These are phyloP conservation scores for Hyphodiscus hymeniophilus DNA, from an alignment of 495 filamentous ascomycete species.

Conservation along the genomic window DNA sequence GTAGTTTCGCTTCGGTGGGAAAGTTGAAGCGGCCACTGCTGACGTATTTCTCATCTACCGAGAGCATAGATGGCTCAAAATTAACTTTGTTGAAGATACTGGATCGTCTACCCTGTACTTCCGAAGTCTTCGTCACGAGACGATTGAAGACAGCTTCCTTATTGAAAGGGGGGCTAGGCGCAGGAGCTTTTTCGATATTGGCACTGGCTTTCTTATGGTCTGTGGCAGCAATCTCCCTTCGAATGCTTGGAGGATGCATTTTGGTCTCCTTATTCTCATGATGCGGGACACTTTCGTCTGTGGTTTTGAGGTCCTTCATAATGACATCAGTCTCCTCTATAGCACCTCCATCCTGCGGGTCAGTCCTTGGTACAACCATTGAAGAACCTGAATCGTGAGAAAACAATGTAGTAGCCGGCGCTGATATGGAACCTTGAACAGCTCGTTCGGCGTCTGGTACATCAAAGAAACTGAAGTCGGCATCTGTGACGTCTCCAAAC, in stretches of 20 bases:
- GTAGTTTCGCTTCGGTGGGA: conserved; percentile 21
- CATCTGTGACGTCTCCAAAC: conserved; percentile 82
- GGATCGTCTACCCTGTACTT: conserved; percentile 1
- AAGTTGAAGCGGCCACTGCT: conserved; percentile 39
- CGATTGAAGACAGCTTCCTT: conserved; percentile 44
- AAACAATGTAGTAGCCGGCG: neutral
- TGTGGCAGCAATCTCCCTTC: neutral
- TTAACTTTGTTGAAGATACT: conserved; percentile 43
- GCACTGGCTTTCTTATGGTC: neutral
- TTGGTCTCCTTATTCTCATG: neutral
- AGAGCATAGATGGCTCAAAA: conserved; percentile 38
- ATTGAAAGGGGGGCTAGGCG: conserved; percentile 31
- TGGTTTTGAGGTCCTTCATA: neutral
- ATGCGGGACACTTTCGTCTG: neutral
- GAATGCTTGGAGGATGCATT: neutral
- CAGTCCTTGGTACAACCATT: neutral
- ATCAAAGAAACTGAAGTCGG: conserved; percentile 89
- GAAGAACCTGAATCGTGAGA: neutral
- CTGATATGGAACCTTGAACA: neutral
- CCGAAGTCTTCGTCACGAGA: conserved; percentile 20
- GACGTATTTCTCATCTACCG: conserved; percentile 42
- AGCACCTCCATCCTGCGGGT: neutral
- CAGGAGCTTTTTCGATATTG: neutral
- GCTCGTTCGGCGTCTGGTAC: conserved; percentile 14
- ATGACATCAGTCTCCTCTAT: neutral